Evolutionary conservation across 2,329 filamentous ascomycete species (phyloP).

Genomic region (Ceratocystis huliohia): DNA sequence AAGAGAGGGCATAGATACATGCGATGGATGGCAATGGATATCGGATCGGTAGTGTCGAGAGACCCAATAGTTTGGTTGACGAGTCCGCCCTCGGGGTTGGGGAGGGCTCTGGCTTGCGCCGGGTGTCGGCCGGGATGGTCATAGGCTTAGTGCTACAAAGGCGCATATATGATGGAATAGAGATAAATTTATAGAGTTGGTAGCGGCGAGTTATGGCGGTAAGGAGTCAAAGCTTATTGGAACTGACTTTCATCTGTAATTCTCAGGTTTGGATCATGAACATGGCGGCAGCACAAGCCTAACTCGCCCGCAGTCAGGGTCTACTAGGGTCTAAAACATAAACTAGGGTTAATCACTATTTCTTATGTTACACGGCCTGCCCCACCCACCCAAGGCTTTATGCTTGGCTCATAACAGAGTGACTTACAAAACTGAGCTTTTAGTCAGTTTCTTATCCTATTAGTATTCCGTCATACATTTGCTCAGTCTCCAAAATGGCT

Average conservation of each 20-base stretch:
- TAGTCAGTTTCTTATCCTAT: background rate
- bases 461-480: background rate
- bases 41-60: conserved; percentile 11
- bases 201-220: background rate
- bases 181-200: conserved; percentile 40
- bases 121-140: conserved; percentile 31
- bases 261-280: conserved; percentile 25
- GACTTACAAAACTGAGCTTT: background rate
- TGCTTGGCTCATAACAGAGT: background rate
- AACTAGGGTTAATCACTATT: background rate
- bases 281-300: background rate
- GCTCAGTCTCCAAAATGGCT: conserved; percentile 50
- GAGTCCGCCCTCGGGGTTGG: conserved; percentile 47
- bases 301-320: background rate
- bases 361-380: background rate
- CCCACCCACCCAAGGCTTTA: background rate
- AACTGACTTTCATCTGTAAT: conserved; percentile 26
- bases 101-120: conserved; percentile 48
- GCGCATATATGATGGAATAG: conserved; percentile 55
- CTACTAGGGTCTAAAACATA: background rate
- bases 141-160: conserved; percentile 48
- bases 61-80: conserved; percentile 46
- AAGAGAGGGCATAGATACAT: background rate
- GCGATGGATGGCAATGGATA: conserved; percentile 1
- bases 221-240: background rate